These are phyloP conservation scores for Cercospora janseana DNA, from an alignment of 2,329 filamentous ascomycete genomes.

Conservation along the genomic window DNA sequence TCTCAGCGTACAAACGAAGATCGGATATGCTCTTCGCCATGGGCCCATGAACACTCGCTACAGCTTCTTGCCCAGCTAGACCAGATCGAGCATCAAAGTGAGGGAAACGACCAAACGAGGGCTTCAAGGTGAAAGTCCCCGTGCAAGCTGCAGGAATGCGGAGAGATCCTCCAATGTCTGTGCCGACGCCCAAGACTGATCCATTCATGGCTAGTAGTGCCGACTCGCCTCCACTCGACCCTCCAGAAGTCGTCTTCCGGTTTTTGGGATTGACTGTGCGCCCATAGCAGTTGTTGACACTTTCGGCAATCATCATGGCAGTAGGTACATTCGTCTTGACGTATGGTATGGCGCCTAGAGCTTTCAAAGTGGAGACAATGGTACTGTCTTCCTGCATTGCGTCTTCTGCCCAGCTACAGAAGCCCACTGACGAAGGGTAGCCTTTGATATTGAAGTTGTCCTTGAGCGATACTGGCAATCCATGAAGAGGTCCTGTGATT, in stretches of 20 bases:
- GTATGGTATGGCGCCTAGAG: constrained; percentile 65
- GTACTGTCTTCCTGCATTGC: constrained; percentile 57
- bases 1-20: constrained; percentile 44
- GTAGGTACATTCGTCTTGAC: constrained; percentile 69
- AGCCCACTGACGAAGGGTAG: constrained; percentile 62
- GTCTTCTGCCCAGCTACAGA: constrained; percentile 60
- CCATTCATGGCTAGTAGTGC: constrained; percentile 61
- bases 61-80: constrained; percentile 64
- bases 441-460: constrained; percentile 66
- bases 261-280: constrained; percentile 58
- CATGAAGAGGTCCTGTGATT: constrained; percentile 64
- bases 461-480: constrained; percentile 65
- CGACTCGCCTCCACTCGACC: constrained; percentile 66
- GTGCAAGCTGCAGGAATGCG: constrained; percentile 58
- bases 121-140: constrained; percentile 57
- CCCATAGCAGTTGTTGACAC: constrained; percentile 64
- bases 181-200: constrained; percentile 60
- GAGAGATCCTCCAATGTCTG: constrained; percentile 61
- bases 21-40: constrained; percentile 58
- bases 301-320: constrained; percentile 67
- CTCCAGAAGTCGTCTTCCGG: constrained; percentile 59
- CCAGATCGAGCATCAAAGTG: constrained; percentile 56
- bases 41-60: constrained; percentile 63
- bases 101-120: constrained; percentile 60
- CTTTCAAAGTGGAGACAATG: constrained; percentile 58